Evolutionary conservation across 805 yeast species (phyloP), one percentile per base, ranked within the genome.

Genomic region (Saccharomycopsis guyanensis): DNA sequence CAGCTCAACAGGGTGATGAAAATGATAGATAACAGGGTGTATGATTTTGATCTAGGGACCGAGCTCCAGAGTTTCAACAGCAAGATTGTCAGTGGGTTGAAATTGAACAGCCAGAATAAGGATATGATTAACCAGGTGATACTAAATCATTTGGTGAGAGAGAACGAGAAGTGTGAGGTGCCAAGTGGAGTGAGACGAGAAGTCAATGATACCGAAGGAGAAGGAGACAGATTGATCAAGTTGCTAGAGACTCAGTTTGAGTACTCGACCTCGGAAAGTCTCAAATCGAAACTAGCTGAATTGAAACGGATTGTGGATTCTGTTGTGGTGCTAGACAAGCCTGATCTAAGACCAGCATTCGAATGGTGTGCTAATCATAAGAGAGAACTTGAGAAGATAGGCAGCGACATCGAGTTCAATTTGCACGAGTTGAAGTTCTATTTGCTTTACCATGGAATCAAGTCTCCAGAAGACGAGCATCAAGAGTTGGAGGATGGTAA

Each of bases 391-490:
- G 46, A 50, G 19, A 40, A 43, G 10, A 53, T 61, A 8, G 64
- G 62, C 1, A 61, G 64, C 1, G 66, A 65, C 45, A 42, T 65
- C 13, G 65, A 61, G 40, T 65, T 63, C 49, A 58, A 57, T 40
- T 45, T 65, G 37, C 66, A 62, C 46, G 59, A 57, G 43, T 50
- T 61, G 40, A 63, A 62, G 33, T 65, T 61, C 41, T 50, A 59
- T 27, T 56, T 61, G 45, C 48, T 64, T 1, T 57, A 54, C 46
- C 53, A 45, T 31, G 52, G 52, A 10, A 22, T 48, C 15, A 36
- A 27, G 2, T 8, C 24, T 6, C 34, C 42, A 6, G 4, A 12
- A 3, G 31, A 29, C 10, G 36, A 19, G 2, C 32, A 34, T 16
- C 35, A 22, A n/a, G 7, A n/a, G 24, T 22, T 34, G 13, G 46